Conservation (phyloP, 2,329 filamentous ascomycete species). For the Sporothrix mexicana region DNA sequence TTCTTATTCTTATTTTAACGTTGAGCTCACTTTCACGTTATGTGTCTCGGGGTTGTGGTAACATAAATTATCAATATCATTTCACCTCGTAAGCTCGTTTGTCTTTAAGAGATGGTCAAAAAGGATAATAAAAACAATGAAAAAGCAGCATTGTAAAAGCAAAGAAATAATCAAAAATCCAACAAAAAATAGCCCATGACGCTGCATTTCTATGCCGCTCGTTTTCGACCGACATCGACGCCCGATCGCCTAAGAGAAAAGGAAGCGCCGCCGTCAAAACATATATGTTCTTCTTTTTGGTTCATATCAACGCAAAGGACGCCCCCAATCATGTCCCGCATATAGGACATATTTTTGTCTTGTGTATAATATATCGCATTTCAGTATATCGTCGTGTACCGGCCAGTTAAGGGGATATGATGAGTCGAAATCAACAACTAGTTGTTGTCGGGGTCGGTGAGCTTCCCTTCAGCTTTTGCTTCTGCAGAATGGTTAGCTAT, state of each 20-base stretch:
- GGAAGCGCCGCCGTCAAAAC: slow-evolving; percentile 9
- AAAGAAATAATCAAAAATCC: background rate
- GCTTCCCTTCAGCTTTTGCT: slow-evolving; percentile 75
- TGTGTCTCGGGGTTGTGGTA: background rate
- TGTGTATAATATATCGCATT: background rate
- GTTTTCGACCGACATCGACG: slow-evolving; percentile 22
- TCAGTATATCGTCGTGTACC: background rate
- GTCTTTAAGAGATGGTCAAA: slow-evolving; percentile 8
- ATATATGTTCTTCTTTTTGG: background rate
- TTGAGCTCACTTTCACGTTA: background rate
- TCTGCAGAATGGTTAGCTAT: slow-evolving; percentile 52
- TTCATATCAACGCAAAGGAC: slow-evolving; percentile 2
- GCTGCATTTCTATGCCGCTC: slow-evolving; percentile 22
- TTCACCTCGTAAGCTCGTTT: slow-evolving; percentile 9
- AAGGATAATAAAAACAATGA: background rate
- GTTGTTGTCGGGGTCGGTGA: slow-evolving; percentile 48
- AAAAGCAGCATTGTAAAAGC: background rate
- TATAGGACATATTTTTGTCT: slow-evolving; percentile 3
- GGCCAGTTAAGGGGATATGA: background rate
- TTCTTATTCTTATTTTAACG: background rate
- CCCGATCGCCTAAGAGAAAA: slow-evolving; percentile 3
- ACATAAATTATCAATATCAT: slow-evolving; percentile 7
- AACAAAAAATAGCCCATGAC: background rate
- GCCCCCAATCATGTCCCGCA: background rate
- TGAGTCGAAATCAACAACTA: too few species aligned